Conservation (phyloP, 352 stramenopile species). For the Pythium myriotylum region DNA sequence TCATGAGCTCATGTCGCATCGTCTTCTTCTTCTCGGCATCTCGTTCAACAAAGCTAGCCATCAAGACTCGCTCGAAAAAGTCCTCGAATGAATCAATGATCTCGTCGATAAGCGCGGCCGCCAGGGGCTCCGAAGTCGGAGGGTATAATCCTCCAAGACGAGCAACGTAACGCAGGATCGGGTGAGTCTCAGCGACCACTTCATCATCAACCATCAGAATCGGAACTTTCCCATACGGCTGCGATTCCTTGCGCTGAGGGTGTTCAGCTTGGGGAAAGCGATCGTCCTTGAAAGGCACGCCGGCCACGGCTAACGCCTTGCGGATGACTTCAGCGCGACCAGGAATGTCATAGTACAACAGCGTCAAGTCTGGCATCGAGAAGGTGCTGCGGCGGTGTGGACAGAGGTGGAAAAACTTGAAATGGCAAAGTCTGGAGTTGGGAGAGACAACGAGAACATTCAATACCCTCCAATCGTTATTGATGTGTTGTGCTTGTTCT, state of each 20-base stretch:
- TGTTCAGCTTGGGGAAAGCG: slow-evolving; percentile 29
- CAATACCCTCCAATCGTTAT: too few relatives aligned
- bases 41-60: slow-evolving; percentile 7
- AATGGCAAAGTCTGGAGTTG: too few relatives aligned
- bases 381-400: too few relatives aligned
- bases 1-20: slow-evolving; percentile 2
- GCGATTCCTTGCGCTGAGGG: slow-evolving; percentile 19
- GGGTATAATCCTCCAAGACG: slow-evolving; percentile 26
- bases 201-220: slow-evolving; percentile 29
- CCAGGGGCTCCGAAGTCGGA: slow-evolving; percentile 3
- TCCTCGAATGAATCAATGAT: slow-evolving; percentile 16
- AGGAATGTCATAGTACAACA: slow-evolving; percentile 34
- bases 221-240: slow-evolving; percentile 34
- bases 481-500: too few relatives aligned
- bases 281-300: slow-evolving; percentile 35
- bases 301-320: slow-evolving; percentile 22
- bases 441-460: too few relatives aligned
- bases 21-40: slow-evolving; percentile 9
- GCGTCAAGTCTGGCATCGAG: slow-evolving; percentile 16
- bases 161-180: slow-evolving; percentile 37
- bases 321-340: slow-evolving; percentile 32
- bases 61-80: slow-evolving; percentile 6
- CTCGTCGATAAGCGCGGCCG: slow-evolving; percentile 7
- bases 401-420: too few relatives aligned
- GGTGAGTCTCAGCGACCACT: slow-evolving; percentile 29